A percentile compares a stretch with the other conserved stretches of the same genome.
phyloP scores from a whole-genome alignment of 148 eudicot species.

The Cornus florida region DNA sequence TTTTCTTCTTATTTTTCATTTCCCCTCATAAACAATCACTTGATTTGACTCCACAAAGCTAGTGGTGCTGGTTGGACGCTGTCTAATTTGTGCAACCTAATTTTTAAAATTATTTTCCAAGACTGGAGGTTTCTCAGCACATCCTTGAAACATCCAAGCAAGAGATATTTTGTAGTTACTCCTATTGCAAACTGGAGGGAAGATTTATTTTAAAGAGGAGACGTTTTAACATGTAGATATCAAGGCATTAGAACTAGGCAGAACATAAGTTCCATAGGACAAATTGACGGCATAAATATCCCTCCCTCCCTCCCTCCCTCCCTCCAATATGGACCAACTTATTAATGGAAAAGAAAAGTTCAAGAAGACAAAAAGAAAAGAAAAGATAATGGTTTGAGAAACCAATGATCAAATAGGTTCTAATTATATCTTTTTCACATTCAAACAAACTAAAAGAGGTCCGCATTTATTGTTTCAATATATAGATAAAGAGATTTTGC shows the following conservation, averaged over 20 bases:
- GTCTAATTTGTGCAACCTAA: neutral
- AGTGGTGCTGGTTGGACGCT: neutral
- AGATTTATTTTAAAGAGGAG: neutral
- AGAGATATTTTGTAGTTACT: neutral
- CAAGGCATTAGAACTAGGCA: neutral
- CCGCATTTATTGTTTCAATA: neutral
- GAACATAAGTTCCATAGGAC: neutral
- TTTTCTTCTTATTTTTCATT: too few species aligned
- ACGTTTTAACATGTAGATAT: neutral
- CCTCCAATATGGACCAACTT: neutral
- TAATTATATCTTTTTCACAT: too few species aligned
- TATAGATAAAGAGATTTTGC: neutral
- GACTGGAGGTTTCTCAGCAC: neutral
- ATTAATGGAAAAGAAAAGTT: slow-evolving; percentile 1
- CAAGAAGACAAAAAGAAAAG: too few species aligned
- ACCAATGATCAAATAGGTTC: neutral
- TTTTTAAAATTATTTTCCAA: neutral
- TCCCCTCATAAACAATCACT: neutral
- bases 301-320: neutral
- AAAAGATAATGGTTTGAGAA: neutral
- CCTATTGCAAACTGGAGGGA: neutral
- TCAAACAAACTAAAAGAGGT: neutral
- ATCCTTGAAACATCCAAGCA: neutral
- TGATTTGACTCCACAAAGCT: neutral
- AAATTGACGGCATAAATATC: neutral